Percentiles rank a stretch among this genome's conserved stretches.
phyloP scores from a whole-genome alignment of 768 basidiomycete genomes.

The Podaxis rugospora region DNA sequence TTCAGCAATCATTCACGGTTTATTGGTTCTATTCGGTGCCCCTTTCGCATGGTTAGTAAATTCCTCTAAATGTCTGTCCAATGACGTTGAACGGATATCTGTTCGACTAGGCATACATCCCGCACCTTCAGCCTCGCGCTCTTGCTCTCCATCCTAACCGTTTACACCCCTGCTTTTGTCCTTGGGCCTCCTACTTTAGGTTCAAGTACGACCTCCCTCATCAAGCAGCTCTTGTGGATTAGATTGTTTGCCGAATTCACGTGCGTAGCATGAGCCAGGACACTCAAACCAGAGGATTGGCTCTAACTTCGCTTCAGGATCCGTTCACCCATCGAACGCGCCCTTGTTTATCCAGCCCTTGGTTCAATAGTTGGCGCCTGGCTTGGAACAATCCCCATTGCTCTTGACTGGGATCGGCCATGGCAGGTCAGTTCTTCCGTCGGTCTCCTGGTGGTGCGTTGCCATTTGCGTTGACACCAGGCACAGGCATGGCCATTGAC shows the following conservation, averaged over 20 bases:
- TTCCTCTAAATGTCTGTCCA: not conserved
- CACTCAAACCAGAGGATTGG: constrained; percentile 4
- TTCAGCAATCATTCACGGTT: constrained; percentile 41
- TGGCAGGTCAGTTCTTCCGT: constrained; percentile 72
- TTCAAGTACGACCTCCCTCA: constrained; percentile 36
- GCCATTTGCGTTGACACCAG: constrained; percentile 8
- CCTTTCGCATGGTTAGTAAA: constrained; percentile 52
- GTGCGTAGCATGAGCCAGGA: constrained; percentile 42
- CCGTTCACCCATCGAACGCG: constrained; percentile 68
- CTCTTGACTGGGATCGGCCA: constrained; percentile 94
- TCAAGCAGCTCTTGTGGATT: constrained; percentile 64
- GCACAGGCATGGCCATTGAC: constrained; percentile 79
- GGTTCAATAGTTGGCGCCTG: constrained; percentile 75
- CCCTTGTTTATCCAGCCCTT: constrained; percentile 72
- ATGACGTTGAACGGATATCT: not conserved
- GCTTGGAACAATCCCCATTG: constrained; percentile 79
- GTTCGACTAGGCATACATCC: constrained; percentile 18
- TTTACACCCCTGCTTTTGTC: constrained; percentile 66
- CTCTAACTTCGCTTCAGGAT: constrained; percentile 27
- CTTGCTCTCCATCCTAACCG: constrained; percentile 59
- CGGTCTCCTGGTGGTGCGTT: not conserved
- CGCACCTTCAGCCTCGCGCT: constrained; percentile 70
- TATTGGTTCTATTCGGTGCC: constrained; percentile 72
- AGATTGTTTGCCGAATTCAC: constrained; percentile 77
- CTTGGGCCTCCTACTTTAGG: constrained; percentile 57